These are phyloP conservation scores for Periconia sp. DNA, from an alignment of 2,329 filamentous ascomycete genomes.

Conservation along the genomic window DNA sequence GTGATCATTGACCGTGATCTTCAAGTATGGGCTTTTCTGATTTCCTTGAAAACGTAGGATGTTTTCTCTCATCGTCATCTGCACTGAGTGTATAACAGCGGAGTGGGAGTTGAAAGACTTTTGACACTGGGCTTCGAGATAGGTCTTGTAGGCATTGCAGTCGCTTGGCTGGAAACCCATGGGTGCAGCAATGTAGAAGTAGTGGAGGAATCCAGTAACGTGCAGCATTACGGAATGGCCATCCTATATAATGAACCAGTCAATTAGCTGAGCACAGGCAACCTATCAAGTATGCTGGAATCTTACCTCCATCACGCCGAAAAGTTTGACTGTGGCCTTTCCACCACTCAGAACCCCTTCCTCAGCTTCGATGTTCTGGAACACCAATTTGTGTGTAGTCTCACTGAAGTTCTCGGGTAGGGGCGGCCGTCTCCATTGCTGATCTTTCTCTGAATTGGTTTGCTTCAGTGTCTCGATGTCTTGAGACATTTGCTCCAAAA, in stretches of 20 bases:
- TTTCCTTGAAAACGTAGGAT: conserved; percentile 96
- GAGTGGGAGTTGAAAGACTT: conserved; percentile 57
- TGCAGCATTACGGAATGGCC: conserved; percentile 94
- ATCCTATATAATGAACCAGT: conserved; percentile 38
- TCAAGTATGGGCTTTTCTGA: conserved; percentile 85
- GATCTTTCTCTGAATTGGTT: conserved; percentile 88
- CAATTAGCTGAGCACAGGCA: conserved; percentile 12
- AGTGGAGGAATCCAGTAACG: conserved; percentile 94
- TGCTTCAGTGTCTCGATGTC: conserved; percentile 84
- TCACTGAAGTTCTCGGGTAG: conserved; percentile 62
- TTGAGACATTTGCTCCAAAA: conserved; percentile 93
- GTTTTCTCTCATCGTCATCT: conserved; percentile 83
- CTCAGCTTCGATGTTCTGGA: conserved; percentile 94
- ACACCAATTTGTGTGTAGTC: conserved; percentile 70
- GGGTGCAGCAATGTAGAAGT: conserved; percentile 90
- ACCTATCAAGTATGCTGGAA: neutral
- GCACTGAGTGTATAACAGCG: conserved; percentile 75
- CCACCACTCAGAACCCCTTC: conserved; percentile 82
- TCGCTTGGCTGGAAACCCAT: conserved; percentile 77
- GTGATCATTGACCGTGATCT: conserved; percentile 88
- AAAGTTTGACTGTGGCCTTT: conserved; percentile 80
- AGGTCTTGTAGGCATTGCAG: conserved; percentile 75
- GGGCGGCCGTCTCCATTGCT: conserved; percentile 77
- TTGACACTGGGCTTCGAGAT: conserved; percentile 77
- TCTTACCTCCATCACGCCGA: conserved; percentile 80